These are phyloP conservation scores for Schizochytrium sp. DNA, from an alignment of 108 stramenopile genomes.

Conservation along the genomic window DNA sequence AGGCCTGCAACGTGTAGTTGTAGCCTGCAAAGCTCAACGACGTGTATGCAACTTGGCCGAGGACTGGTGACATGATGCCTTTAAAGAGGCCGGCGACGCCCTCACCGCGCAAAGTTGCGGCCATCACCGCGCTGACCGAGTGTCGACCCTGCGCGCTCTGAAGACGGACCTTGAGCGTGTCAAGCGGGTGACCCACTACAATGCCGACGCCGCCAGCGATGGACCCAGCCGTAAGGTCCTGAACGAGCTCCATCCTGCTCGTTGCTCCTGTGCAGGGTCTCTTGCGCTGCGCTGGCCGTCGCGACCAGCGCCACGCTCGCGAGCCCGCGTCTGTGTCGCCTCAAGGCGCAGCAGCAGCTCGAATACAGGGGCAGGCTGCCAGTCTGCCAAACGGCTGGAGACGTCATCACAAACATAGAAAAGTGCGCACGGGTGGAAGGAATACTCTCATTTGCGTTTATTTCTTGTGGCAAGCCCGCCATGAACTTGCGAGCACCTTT, in stretches of 20 bases:
- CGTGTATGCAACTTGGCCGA: conserved; percentile 32
- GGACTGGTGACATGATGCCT: conserved; percentile 35
- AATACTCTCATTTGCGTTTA: too few relatives aligned
- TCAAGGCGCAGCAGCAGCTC: too few relatives aligned
- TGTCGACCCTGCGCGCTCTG: conserved; percentile 24
- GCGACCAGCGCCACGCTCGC: too few relatives aligned
- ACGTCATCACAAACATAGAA: too few relatives aligned
- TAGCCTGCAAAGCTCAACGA: conserved; percentile 36
- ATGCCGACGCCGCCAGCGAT: background rate
- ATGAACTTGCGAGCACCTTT: too few relatives aligned
- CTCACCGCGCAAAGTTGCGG: background rate
- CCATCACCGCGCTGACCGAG: background rate
- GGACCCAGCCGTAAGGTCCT: background rate
- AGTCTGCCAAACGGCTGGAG: too few relatives aligned
- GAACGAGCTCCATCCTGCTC: background rate
- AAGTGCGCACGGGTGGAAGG: too few relatives aligned
- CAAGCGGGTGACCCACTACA: conserved; percentile 40
- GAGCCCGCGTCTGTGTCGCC: too few relatives aligned
- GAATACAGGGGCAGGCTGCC: too few relatives aligned
- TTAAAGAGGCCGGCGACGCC: conserved; percentile 36
- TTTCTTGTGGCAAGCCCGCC: too few relatives aligned
- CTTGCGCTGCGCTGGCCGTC: too few relatives aligned
- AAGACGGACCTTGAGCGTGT: conserved; percentile 44
- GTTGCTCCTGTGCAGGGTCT: too few relatives aligned
- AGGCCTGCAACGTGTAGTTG: conserved; percentile 27